A percentile compares a stretch with the other conserved stretches of the same genome.
Conservation (phyloP, 495 filamentous ascomycete species). For the Platismatia glauca region DNA sequence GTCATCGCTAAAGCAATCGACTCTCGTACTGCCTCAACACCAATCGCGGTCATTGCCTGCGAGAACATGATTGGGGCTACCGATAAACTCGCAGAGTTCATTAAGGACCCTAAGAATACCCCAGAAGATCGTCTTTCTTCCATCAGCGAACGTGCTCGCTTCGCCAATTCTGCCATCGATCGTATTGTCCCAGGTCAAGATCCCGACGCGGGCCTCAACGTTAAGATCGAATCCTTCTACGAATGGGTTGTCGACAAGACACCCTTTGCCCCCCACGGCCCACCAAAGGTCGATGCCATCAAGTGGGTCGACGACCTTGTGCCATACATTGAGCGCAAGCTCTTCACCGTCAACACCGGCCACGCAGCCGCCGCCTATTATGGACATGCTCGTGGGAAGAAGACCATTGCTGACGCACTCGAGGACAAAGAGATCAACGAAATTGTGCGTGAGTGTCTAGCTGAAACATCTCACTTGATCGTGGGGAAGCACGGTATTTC, state of each 20-base stretch:
- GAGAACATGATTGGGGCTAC: constrained; percentile 95
- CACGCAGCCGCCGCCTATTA: constrained; percentile 97
- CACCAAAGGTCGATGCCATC: constrained; percentile 74
- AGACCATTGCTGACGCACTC: constrained; percentile 78
- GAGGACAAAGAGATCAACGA: constrained; percentile 57
- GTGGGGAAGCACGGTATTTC: constrained; percentile 75
- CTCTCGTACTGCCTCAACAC: constrained; percentile 56
- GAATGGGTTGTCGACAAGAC: constrained; percentile 92
- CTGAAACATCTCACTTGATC: constrained; percentile 78
- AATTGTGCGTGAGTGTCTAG: constrained; percentile 64
- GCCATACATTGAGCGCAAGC: constrained; percentile 97
- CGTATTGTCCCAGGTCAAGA: constrained; percentile 90
- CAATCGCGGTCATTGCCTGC: constrained; percentile 88
- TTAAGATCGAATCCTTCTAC: constrained; percentile 94
- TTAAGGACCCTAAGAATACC: constrained; percentile 63
- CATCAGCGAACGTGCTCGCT: constrained; percentile 59
- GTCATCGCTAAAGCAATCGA: constrained; percentile 88
- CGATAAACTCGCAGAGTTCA: constrained; percentile 68
- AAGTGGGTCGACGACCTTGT: constrained; percentile 84
- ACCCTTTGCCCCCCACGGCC: constrained; percentile 58
- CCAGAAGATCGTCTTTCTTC: constrained; percentile 47
- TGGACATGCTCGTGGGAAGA: constrained; percentile 72
- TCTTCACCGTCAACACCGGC: constrained; percentile 97
- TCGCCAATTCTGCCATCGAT: constrained; percentile 96
- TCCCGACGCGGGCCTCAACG: constrained; percentile 68